phyloP scores from a whole-genome alignment of 2,329 filamentous ascomycete genomes.

The Pyrenochaeta sp. region DNA sequence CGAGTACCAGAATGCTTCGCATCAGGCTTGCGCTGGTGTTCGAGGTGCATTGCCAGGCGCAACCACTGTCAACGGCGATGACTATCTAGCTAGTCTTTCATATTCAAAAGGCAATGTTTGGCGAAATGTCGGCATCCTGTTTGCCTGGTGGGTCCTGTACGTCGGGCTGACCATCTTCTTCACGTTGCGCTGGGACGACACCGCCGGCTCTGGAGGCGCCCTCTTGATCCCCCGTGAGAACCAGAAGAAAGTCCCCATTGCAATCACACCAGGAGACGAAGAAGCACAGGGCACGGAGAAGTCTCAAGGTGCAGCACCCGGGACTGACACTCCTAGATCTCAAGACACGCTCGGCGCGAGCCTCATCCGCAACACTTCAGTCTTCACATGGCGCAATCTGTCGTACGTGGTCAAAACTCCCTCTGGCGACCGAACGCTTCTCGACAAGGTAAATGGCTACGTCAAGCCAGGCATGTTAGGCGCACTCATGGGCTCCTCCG shows the following conservation, averaged over 20 bases:
- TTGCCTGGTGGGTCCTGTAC: no score
- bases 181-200: slow-evolving; percentile 63
- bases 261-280: slow-evolving; percentile 52
- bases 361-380: slow-evolving; percentile 68
- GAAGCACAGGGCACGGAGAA: slow-evolving; percentile 51
- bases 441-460: slow-evolving; percentile 61
- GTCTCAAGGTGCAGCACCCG: not conserved
- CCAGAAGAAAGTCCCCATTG: slow-evolving; percentile 21
- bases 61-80: slow-evolving; percentile 61
- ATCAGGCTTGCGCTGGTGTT: slow-evolving; percentile 65
- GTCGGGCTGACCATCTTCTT: no score
- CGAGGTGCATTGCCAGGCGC: slow-evolving; percentile 60
- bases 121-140: no score
- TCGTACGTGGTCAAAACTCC: slow-evolving; percentile 62
- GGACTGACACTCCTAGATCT: slow-evolving; percentile 1
- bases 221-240: slow-evolving; percentile 65
- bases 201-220: slow-evolving; percentile 58
- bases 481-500: slow-evolving; percentile 44
- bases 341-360: slow-evolving; percentile 37
- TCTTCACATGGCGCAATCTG: slow-evolving; percentile 71
- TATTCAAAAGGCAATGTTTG: slow-evolving; percentile 29
- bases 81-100: slow-evolving; percentile 64
- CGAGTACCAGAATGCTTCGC: slow-evolving; percentile 53
- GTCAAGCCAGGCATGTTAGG: slow-evolving; percentile 51
- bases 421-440: slow-evolving; percentile 49